phyloP scores from a whole-genome alignment of 805 yeast species.

The Saturnispora diversa region DNA sequence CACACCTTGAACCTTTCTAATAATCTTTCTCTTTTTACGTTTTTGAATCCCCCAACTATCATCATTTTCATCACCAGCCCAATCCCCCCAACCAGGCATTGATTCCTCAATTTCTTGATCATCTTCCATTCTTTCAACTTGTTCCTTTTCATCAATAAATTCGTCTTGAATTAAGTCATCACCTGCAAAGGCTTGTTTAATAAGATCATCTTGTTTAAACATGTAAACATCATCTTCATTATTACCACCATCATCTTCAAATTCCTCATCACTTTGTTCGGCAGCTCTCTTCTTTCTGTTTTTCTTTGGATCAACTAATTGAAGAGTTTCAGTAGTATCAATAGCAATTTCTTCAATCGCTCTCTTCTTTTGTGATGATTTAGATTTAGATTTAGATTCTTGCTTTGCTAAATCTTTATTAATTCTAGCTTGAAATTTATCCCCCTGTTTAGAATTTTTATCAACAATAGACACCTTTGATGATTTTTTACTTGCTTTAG shows the following conservation, averaged over 20 bases:
- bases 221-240: slow-evolving; percentile 37
- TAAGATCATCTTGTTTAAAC: slow-evolving; percentile 75
- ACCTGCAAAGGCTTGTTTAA: slow-evolving; percentile 93
- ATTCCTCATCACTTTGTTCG: slow-evolving; percentile 26
- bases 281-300: slow-evolving; percentile 2
- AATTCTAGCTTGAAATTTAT: slow-evolving; percentile 41
- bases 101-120: slow-evolving; percentile 75
- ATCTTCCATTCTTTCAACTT: slow-evolving; percentile 64
- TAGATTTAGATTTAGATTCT: slow-evolving; percentile 24
- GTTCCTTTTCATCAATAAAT: slow-evolving; percentile 69
- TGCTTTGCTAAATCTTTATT: slow-evolving; percentile 25
- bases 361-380: slow-evolving; percentile 2
- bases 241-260: slow-evolving; percentile 39
- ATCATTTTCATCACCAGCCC: slow-evolving; percentile 60
- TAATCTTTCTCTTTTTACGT: slow-evolving; percentile 51
- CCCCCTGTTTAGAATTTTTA: slow-evolving; percentile 40
- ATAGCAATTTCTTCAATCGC: slow-evolving; percentile 32
- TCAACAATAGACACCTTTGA: slow-evolving; percentile 44
- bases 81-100: slow-evolving; percentile 96
- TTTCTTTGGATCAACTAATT: slow-evolving; percentile 38
- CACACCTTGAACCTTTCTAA: slow-evolving; percentile 71
- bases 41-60: slow-evolving; percentile 19
- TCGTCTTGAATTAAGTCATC: slow-evolving; percentile 77
- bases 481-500: slow-evolving; percentile 24
- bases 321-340: slow-evolving; percentile 47